Evolutionary conservation across 768 basidiomycete genomes (phyloP), one percentile per base, ranked within the genome.

Genomic region (Russula olivacea): DNA sequence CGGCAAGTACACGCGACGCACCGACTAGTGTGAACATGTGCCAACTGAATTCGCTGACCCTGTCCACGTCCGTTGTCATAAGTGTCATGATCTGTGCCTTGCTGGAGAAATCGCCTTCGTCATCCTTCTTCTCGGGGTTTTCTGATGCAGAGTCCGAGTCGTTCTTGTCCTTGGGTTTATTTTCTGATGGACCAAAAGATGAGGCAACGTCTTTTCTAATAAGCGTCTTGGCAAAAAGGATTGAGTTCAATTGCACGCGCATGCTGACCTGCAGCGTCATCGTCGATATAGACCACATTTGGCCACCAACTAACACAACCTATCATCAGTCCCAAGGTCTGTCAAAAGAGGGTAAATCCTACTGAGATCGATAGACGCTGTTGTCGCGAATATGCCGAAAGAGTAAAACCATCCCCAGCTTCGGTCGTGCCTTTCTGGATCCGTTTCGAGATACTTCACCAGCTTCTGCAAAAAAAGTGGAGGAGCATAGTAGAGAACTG

Each of bases 11-110:
- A 36, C 17, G 36, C 10, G 23, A 70, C 81, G 54, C 65, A 87
- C 88, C 88, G 58, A 92, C 78, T 43, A 92, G 80, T 1, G 87
- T 77, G 70, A 89, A 91, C 55, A 88, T 67, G 71, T 92, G 88
- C 84, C 85, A 89, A 1, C 85, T 75, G 69, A 95, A 91, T 56
- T 94, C 91, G 72, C 87, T 85, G 65, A 95, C 87, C 59, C 93
- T 82, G 72, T 95, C 92, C 32, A 94, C 91, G 68, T 97, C 93
- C 6, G 92, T 93, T 7, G 93, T 95, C 90, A 96, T 94, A 30
- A 96, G 81, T 2, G 91, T 95, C 93, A 96, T 94, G 69, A 97
- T 86, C 75, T 96, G 82, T n/a, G 79, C 77, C 69, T 84, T 84
- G 61, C 79, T 80, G 30, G 76, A 78, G 65, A 83, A 82, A 17